Percentiles rank a stretch among this genome's conserved stretches.
Evolutionary conservation across 768 basidiomycete species (phyloP).

Genomic region (Lactarius tabidus): DNA sequence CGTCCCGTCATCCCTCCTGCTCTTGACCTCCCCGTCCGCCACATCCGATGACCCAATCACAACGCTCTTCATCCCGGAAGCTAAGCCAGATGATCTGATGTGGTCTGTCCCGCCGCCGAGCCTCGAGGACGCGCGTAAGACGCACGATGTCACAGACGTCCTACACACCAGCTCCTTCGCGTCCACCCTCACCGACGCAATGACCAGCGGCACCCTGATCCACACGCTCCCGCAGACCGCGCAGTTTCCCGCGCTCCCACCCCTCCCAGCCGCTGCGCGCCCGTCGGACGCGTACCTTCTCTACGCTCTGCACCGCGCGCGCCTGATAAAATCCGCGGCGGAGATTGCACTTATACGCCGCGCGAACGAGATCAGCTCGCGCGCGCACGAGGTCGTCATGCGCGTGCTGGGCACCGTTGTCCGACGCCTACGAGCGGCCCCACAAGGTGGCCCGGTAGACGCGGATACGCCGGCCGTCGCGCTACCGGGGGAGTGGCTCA

Average conservation of each 20-base stretch:
- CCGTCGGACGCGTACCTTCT: constrained; percentile 61
- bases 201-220: constrained; percentile 44
- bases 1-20: constrained; percentile 64
- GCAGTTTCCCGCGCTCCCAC: constrained; percentile 50
- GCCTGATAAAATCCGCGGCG: constrained; percentile 68
- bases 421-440: constrained; percentile 31
- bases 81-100: constrained; percentile 69
- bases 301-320: constrained; percentile 71
- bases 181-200: constrained; percentile 42
- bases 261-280: constrained; percentile 36
- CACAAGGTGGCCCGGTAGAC: constrained; percentile 36
- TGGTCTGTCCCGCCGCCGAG: constrained; percentile 87
- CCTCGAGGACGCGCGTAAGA: constrained; percentile 48
- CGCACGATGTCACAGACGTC: constrained; percentile 59
- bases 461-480: constrained; percentile 40
- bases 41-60: constrained; percentile 38
- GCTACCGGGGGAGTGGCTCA: constrained; percentile 79
- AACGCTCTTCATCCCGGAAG: constrained; percentile 76
- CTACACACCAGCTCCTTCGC: constrained; percentile 47
- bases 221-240: constrained; percentile 59
- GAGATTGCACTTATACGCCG: constrained; percentile 74
- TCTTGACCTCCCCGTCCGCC: constrained; percentile 54
- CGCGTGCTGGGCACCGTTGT: constrained; percentile 76
- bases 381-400: constrained; percentile 92
- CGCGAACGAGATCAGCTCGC: constrained; percentile 83